Percentiles rank a stretch among this genome's conserved stretches.
These are phyloP conservation scores for Tetrapisispora taiwanensis DNA, from an alignment of 805 yeast species.

Conservation along the genomic window DNA sequence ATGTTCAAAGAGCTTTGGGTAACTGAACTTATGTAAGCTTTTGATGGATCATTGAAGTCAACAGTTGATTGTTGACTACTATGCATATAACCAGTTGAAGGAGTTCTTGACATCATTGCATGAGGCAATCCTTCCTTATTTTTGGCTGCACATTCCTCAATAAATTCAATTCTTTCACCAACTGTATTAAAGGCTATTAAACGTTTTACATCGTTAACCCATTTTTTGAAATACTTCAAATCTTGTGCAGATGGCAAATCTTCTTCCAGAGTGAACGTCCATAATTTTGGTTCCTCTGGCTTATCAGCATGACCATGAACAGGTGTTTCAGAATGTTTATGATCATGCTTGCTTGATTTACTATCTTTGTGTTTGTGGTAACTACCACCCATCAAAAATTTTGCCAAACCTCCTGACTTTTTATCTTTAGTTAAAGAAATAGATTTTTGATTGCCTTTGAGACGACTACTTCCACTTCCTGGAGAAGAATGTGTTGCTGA, in stretches of 20 bases:
- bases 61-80: neutral
- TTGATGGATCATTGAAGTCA: neutral
- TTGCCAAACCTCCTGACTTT: slow-evolving; percentile 11
- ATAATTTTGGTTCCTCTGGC: slow-evolving; percentile 11
- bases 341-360: neutral
- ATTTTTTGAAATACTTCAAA: slow-evolving; percentile 36
- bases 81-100: neutral
- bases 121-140: neutral
- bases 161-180: slow-evolving; percentile 40
- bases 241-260: slow-evolving; percentile 35
- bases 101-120: neutral
- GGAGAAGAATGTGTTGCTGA: neutral
- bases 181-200: slow-evolving; percentile 39
- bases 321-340: neutral
- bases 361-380: neutral
- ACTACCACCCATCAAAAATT: slow-evolving; percentile 11
- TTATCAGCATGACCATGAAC: too few species aligned
- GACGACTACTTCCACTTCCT: too few species aligned
- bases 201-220: slow-evolving; percentile 48
- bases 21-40: slow-evolving; percentile 6
- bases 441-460: neutral
- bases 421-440: slow-evolving; percentile 1
- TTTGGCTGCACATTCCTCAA: slow-evolving; percentile 23
- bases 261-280: slow-evolving; percentile 22
- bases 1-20: slow-evolving; percentile 4